Percentiles rank a stretch among this genome's conserved stretches.
These are phyloP conservation scores for Cornus controversa DNA, from an alignment of 148 eudicot genomes.

Conservation along the genomic window DNA sequence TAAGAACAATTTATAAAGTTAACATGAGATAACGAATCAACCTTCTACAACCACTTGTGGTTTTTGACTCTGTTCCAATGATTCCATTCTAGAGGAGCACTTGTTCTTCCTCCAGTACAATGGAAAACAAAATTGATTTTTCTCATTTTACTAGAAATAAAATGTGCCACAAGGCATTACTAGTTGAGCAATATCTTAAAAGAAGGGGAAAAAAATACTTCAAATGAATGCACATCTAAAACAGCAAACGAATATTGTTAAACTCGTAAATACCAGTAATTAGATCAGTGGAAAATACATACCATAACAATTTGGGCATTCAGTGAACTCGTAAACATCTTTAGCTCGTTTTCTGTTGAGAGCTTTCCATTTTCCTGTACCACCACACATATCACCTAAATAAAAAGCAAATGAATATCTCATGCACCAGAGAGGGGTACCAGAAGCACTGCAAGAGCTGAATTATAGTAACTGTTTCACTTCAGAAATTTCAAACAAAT, in stretches of 20 bases:
- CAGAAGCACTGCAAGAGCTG: neutral
- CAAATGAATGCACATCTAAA: neutral
- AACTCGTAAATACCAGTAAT: neutral
- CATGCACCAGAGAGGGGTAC: constrained; percentile 13
- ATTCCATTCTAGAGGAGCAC: neutral
- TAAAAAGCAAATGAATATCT: constrained; percentile 51
- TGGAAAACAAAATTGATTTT: too few species aligned
- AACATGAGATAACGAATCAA: too few species aligned
- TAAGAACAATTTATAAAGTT: too few species aligned
- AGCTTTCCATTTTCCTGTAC: constrained; percentile 99
- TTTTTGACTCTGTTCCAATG: neutral
- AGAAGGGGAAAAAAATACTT: neutral
- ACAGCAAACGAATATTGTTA: neutral
- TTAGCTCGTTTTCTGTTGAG: constrained; percentile 95
- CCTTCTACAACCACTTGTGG: too few species aligned
- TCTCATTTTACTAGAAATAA: neutral
- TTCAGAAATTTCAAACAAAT: neutral
- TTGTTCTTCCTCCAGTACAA: neutral
- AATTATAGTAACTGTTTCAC: neutral
- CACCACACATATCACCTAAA: constrained; percentile 99
- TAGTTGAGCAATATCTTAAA: neutral
- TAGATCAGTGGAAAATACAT: constrained; percentile 16
- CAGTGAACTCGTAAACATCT: constrained; percentile 94
- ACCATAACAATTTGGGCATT: constrained; percentile 98
- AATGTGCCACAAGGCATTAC: neutral